A percentile compares a stretch with the other conserved stretches of the same genome.
Conservation (phyloP, 2,329 filamentous ascomycete species). For the Xylariaceae sp. region DNA sequence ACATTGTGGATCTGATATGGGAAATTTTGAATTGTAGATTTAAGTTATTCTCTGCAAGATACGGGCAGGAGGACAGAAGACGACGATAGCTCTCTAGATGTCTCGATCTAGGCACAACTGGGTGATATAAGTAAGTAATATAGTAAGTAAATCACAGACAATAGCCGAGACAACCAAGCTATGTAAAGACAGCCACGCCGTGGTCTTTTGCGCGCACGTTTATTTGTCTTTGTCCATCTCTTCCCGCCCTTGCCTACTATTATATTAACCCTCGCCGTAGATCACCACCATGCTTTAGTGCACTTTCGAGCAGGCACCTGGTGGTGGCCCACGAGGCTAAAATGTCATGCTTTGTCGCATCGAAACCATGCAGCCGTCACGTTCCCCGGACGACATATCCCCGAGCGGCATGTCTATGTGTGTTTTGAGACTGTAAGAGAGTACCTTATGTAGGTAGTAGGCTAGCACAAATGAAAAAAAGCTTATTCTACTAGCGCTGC, state of each 20-base stretch:
- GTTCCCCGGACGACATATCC: background rate
- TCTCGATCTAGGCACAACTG: no score
- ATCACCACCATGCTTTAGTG: background rate
- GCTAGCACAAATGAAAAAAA: no score
- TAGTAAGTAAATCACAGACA: background rate
- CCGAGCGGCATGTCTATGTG: background rate
- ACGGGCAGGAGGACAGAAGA: background rate
- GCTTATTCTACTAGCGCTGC: no score
- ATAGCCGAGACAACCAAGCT: no score
- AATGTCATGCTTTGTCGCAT: slow-evolving; percentile 6
- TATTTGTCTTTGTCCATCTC: no score
- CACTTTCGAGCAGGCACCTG: background rate
- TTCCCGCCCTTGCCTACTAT: no score
- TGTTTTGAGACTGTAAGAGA: background rate
- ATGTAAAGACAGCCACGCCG: no score
- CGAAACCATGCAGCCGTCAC: background rate
- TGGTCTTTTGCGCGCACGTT: no score
- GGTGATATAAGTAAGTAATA: no score
- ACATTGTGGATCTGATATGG: background rate
- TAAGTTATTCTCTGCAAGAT: background rate
- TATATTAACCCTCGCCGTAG: slow-evolving; percentile 6
- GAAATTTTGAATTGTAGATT: background rate
- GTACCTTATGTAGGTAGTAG: background rate
- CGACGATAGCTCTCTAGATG: background rate
- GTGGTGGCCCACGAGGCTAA: slow-evolving; percentile 8